Percentiles rank a stretch among this genome's conserved stretches.
These are phyloP conservation scores for Helicostylum pulchrum DNA, from an alignment of 192 early-diverging fungal species.

Conservation along the genomic window DNA sequence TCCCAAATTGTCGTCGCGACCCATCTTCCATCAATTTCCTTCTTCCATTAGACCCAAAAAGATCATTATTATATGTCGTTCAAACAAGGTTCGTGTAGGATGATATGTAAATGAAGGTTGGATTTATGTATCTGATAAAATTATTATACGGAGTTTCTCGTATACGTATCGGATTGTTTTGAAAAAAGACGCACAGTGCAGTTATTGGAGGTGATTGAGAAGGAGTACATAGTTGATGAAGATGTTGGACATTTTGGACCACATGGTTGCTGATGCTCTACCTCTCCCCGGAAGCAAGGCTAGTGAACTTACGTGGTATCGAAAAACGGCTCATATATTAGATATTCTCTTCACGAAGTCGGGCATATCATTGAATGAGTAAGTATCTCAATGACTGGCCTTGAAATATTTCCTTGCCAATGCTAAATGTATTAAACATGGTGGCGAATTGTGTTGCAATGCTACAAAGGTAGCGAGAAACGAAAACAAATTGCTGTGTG, in stretches of 20 bases:
- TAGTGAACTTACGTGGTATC: neutral
- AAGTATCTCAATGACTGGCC: neutral
- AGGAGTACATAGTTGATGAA: neutral
- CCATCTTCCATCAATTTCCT: no score
- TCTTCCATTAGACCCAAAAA: no score
- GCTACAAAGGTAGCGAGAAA: neutral
- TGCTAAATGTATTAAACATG: neutral
- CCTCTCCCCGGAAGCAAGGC: neutral
- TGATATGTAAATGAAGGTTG: no score
- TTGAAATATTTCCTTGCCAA: neutral
- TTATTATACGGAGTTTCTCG: no score
- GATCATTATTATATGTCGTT: no score
- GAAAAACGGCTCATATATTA: neutral
- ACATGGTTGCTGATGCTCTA: neutral
- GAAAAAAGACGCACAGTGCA: no score
- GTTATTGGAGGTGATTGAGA: no score
- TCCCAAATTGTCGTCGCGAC: no score
- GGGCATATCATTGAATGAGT: neutral
- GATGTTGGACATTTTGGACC: conserved; percentile 3
- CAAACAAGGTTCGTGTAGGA: no score
- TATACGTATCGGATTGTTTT: no score
- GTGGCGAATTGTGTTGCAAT: neutral
- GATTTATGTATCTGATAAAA: no score
- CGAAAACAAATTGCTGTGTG: neutral
- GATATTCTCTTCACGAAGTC: neutral